Evolutionary conservation across 2,329 filamentous ascomycete species (phyloP), one percentile per base, ranked within the genome.

Genomic region (Penicillium sp.): DNA sequence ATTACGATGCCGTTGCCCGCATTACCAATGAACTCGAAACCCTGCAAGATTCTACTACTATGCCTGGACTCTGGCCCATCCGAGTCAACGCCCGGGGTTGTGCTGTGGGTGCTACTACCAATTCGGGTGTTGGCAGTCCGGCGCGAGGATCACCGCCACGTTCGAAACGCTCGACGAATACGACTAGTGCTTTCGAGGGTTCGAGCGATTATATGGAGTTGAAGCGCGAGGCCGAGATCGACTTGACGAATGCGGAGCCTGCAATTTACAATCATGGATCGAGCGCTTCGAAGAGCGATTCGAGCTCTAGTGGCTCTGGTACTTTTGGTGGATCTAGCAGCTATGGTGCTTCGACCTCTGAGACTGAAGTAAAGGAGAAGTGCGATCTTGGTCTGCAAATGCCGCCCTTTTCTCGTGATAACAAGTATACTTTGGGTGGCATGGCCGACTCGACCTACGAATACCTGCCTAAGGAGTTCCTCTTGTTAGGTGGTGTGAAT

Each of bases 1-100:
- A 95, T 73, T 97, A 95, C 67, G 92, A 96, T 73, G 91, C 91
- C 13, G 80, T 96, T 54, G 89, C 90, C 42, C 86, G 91, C 53
- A 89, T 97, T 63, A 95, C 90, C 15, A 80, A 96, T 66, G 87
- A 86, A 7, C 80, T 97, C 21, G 83, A 91, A 55, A 82, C 87
- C 45, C 84, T 87, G 74, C 90, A 96, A 73, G 83, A 85, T 61
- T 70, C 78, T 4, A 92, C 88, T 1, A 79, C 80, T 3, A 75
- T 96, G 7, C 84, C 88, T 1, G 91, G 92, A 2, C 82, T 96
- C 63, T 96, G 93, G 77, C 91, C 92, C 0, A 82, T 89, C 58
- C 78, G 77, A 32, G 74, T 97, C 10, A 90, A 96, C 72, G 86
- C 88, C 8, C 89, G 87, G 21, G 91, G 91, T 4, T 96, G 91